Evolutionary conservation across 2,329 filamentous ascomycete species (phyloP), one percentile per base, ranked within the genome.

Genomic region (Fusarium sp.): DNA sequence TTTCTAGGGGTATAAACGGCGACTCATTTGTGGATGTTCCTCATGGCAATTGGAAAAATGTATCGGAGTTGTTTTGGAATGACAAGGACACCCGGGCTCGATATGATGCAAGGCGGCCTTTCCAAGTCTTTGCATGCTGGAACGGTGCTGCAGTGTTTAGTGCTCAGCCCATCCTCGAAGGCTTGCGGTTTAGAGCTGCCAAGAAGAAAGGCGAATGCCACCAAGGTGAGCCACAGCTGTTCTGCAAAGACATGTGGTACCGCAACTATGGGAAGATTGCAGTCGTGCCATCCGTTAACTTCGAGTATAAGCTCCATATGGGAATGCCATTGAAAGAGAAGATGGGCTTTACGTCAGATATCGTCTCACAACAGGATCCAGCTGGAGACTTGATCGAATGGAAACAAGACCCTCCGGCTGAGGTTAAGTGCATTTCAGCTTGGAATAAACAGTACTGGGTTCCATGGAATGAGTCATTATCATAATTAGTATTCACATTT

Each of bases 81-180:
- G 80, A 87, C 29, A 70, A 73, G 0, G 74, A 74, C 0, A 75
- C 83, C 2, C 77, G 71, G 11, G 45, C 63, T 5, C 77, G 82
- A 3, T 82, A 81, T 59, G 45, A 63, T 1, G 68, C 67, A 1
- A 75, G 77, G 27, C 75, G 78, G 20, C 86, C 87, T 1, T 85
- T 89, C 63, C 88, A 89, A 75, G 87, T 89, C 0, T 89, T 87
- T 63, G 75, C 86, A 2, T 89, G 88, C 76, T 89, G 88, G 87
- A 88, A 89, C 66, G 88, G 88, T 8, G 85, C 83, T 0, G 81
- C 80, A 0, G 82, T 81, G 0, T 84, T 89, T 57, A 27, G 45
- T 3, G 45, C 45, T 5, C 4, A 20, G 8, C 45, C 45, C 6
- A 29, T 47, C 18, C 6, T 47, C 8, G 38, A 52, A 0, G 77